Evolutionary conservation across 2,329 filamentous ascomycete genomes (phyloP).

Genomic region (Aureobasidium melanogenum): DNA sequence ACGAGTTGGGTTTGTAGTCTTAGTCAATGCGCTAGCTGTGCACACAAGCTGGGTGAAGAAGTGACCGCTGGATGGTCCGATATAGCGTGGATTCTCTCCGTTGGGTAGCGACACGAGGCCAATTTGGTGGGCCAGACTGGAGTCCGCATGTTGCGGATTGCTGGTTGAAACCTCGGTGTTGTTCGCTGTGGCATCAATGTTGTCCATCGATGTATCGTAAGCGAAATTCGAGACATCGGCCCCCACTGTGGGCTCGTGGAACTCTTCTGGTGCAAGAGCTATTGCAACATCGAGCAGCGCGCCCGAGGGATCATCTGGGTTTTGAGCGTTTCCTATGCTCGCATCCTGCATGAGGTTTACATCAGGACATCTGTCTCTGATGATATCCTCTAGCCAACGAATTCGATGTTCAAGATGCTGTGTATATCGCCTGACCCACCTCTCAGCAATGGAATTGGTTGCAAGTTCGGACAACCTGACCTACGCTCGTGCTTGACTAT

Average conservation of each 20-base stretch:
- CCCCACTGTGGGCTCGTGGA: background rate
- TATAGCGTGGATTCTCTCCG: background rate
- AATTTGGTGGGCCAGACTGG: background rate
- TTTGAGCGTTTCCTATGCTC: background rate
- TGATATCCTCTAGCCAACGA: background rate
- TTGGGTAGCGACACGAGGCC: slow-evolving; percentile 4
- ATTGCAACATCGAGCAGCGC: background rate
- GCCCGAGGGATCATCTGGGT: background rate
- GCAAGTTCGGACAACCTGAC: background rate
- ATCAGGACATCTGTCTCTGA: slow-evolving; percentile 1
- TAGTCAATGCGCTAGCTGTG: background rate
- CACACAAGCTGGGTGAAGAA: slow-evolving; percentile 2
- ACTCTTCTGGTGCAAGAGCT: background rate
- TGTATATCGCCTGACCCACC: background rate
- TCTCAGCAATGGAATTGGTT: background rate
- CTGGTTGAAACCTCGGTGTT: background rate
- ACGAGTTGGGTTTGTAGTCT: background rate
- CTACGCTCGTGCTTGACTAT: background rate
- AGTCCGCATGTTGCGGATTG: background rate
- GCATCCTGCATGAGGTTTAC: background rate
- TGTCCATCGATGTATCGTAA: background rate
- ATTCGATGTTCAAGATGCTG: background rate
- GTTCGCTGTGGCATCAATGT: too few species aligned
- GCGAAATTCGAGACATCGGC: background rate
- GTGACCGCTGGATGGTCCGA: background rate